Conservation (phyloP, 2,329 filamentous ascomycete species). For the Tolypocladium tundrense region DNA sequence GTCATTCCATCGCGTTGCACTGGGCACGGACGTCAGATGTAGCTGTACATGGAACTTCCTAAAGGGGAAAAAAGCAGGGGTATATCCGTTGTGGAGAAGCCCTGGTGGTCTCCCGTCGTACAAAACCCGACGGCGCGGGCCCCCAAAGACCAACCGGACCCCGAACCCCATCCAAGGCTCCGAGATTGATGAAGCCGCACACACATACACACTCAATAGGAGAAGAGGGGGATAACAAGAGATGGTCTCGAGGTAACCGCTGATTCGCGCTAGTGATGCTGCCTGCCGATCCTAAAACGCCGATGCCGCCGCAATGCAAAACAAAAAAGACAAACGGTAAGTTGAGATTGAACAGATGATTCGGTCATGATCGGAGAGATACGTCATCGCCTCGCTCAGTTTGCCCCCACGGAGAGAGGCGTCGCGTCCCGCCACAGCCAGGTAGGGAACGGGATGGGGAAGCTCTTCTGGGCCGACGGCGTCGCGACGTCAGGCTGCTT, state of each 20-base stretch:
- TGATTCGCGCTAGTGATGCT: neutral
- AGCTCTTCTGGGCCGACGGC: neutral
- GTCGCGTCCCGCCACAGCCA: slow-evolving; percentile 1
- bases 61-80: neutral
- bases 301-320: neutral
- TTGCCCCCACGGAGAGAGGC: neutral
- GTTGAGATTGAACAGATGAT: neutral
- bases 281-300: neutral
- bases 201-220: neutral
- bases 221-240: neutral
- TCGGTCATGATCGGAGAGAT: neutral
- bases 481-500: neutral
- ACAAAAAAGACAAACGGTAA: neutral
- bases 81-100: neutral
- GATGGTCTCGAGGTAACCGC: neutral
- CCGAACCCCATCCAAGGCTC: neutral
- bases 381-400: neutral
- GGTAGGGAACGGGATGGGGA: neutral
- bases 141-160: neutral
- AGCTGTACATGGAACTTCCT: neutral
- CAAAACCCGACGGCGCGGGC: neutral
- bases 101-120: neutral
- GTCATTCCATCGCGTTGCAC: neutral
- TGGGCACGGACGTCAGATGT: neutral
- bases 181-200: neutral